These are phyloP conservation scores for Ogataea methylovora DNA, from an alignment of 805 yeast genomes.

Conservation along the genomic window DNA sequence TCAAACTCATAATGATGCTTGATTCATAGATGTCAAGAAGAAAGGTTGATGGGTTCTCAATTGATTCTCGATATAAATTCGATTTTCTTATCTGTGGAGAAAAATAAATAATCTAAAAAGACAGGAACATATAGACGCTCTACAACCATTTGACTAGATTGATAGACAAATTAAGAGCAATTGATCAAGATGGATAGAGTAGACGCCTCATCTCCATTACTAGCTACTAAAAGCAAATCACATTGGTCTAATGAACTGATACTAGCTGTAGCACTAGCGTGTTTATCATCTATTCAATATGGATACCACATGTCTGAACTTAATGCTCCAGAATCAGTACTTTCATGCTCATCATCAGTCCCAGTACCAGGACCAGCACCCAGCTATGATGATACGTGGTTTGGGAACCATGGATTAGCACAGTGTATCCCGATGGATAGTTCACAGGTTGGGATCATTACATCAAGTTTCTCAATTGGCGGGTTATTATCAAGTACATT, in stretches of 20 bases:
- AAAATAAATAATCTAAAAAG: too few species aligned
- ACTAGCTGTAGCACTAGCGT: slow-evolving; percentile 46
- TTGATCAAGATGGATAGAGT: too few species aligned
- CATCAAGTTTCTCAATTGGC: slow-evolving; percentile 77
- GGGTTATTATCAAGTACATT: slow-evolving; percentile 70
- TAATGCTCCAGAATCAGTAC: slow-evolving; percentile 76
- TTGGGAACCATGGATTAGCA: slow-evolving; percentile 24
- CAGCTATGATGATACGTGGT: slow-evolving; percentile 23
- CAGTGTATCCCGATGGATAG: slow-evolving; percentile 51
- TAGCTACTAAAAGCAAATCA: slow-evolving; percentile 2
- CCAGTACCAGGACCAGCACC: slow-evolving; percentile 17
- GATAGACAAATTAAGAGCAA: too few species aligned
- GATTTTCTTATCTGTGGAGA: too few species aligned
- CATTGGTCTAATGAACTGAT: slow-evolving; percentile 29
- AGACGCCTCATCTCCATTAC: slow-evolving; percentile 7
- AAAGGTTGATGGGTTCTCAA: too few species aligned
- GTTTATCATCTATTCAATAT: slow-evolving; percentile 78
- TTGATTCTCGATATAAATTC: too few species aligned
- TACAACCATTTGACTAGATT: too few species aligned
- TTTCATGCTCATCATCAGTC: slow-evolving; percentile 42
- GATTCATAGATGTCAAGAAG: too few species aligned
- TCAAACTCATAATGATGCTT: slow-evolving; percentile 1
- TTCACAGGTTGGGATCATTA: slow-evolving; percentile 60
- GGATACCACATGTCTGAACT: slow-evolving; percentile 95
- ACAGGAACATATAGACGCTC: too few species aligned